A percentile compares a stretch with the other conserved stretches of the same genome.
Evolutionary conservation across 2,329 filamentous ascomycete genomes (phyloP).

Genomic region (Epichloe sibirici): DNA sequence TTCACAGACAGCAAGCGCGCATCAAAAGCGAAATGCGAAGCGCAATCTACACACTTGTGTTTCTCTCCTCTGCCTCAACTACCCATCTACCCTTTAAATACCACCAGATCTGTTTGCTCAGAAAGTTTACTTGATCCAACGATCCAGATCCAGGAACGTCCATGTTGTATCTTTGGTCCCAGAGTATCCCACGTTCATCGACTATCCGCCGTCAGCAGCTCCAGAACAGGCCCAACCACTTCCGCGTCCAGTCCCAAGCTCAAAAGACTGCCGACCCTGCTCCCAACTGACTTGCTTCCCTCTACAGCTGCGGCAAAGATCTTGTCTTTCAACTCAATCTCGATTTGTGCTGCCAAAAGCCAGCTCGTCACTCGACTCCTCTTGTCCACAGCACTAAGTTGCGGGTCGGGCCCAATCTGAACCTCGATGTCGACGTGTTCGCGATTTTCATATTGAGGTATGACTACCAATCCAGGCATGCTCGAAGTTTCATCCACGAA

Average conservation of each 20-base stretch:
- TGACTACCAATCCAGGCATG: neutral
- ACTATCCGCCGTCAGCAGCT: constrained; percentile 3
- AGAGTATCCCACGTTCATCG: neutral
- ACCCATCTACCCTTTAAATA: too few relatives aligned
- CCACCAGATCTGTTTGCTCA: too few relatives aligned
- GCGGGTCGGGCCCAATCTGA: neutral
- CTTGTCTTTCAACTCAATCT: constrained; percentile 2
- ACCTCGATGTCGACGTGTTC: neutral
- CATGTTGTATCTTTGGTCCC: too few relatives aligned
- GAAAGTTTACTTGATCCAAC: neutral
- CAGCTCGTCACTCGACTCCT: neutral
- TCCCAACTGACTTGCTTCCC: neutral
- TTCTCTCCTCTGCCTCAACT: neutral
- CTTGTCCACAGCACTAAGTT: neutral
- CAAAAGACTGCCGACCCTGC: constrained; percentile 3
- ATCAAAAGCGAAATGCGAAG: neutral
- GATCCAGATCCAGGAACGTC: too few relatives aligned
- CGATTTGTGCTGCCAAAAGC: constrained; percentile 2
- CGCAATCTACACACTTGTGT: neutral
- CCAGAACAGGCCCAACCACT: constrained; percentile 2
- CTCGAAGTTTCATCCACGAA: neutral
- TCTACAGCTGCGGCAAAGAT: neutral
- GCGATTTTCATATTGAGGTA: neutral
- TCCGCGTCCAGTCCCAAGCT: constrained; percentile 2
- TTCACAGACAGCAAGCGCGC: too few relatives aligned